Percentiles rank a stretch among this genome's conserved stretches.
Evolutionary conservation across 768 basidiomycete species (phyloP).

Genomic region (Mycena rebaudengoi): DNA sequence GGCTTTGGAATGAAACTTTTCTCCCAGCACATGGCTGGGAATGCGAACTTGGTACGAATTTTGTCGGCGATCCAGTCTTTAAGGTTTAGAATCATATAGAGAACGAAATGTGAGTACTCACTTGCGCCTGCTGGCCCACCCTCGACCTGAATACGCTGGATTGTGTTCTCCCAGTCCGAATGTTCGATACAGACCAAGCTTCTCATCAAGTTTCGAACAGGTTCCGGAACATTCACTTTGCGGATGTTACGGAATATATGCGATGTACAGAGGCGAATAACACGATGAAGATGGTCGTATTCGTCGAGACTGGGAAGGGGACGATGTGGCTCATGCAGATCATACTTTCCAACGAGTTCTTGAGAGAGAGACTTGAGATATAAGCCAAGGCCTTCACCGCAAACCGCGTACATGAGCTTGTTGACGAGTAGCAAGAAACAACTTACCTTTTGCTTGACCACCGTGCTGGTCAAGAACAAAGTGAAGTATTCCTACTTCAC

Average conservation of each 20-base stretch:
- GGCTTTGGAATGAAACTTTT: constrained; percentile 34
- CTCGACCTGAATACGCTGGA: constrained; percentile 17
- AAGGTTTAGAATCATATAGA: neutral
- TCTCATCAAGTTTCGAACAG: constrained; percentile 31
- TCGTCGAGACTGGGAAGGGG: constrained; percentile 15
- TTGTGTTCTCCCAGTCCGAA: constrained; percentile 27
- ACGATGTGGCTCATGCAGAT: constrained; percentile 34
- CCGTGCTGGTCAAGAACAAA: constrained; percentile 15
- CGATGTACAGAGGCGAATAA: constrained; percentile 31
- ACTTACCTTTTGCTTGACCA: constrained; percentile 21
- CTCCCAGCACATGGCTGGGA: constrained; percentile 40
- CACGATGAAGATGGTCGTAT: constrained; percentile 35
- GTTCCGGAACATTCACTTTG: constrained; percentile 17
- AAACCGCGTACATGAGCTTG: constrained; percentile 1
- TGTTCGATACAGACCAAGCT: constrained; percentile 35
- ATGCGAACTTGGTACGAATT: constrained; percentile 30
- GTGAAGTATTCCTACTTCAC: constrained; percentile 5
- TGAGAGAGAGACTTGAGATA: constrained; percentile 28
- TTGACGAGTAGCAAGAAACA: constrained; percentile 15
- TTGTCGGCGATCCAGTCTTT: constrained; percentile 40
- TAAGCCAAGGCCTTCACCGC: constrained; percentile 31
- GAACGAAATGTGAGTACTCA: neutral
- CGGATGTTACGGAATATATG: constrained; percentile 35
- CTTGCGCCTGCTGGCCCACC: neutral
- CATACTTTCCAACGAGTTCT: constrained; percentile 8